Evolutionary conservation across 768 basidiomycete species (phyloP).

Genomic region (Piloderma croceum): DNA sequence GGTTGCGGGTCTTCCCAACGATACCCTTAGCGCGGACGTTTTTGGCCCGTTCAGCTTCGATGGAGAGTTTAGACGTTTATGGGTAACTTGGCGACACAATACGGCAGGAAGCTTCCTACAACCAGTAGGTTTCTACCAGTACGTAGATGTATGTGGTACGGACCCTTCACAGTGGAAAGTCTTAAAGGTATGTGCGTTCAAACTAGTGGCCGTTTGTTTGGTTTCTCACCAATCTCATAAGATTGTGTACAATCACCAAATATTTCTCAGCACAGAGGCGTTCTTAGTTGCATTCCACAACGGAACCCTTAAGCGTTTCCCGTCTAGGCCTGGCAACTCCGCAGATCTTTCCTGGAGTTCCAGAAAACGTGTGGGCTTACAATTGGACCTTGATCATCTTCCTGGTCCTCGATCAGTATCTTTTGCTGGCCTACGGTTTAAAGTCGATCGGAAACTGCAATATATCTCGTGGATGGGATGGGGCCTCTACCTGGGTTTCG

Average conservation of each 20-base stretch:
- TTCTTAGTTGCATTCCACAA: constrained; percentile 51
- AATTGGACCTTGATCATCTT: constrained; percentile 55
- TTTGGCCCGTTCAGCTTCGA: constrained; percentile 54
- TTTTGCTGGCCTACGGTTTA: constrained; percentile 54
- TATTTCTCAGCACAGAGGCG: constrained; percentile 42
- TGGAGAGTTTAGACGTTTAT: constrained; percentile 51
- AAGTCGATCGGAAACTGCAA: constrained; percentile 45
- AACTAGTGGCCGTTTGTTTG: not conserved
- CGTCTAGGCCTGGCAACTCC: constrained; percentile 24
- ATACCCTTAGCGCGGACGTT: constrained; percentile 43
- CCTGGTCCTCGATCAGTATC: constrained; percentile 60
- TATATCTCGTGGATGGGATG: constrained; percentile 70
- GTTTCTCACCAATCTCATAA: constrained; percentile 11
- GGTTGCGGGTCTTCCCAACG: constrained; percentile 37
- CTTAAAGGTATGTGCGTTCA: constrained; percentile 34
- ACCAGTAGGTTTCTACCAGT: constrained; percentile 50
- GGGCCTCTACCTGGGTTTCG: constrained; percentile 56
- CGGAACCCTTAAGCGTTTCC: constrained; percentile 43
- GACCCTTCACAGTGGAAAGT: constrained; percentile 47
- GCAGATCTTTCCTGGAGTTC: constrained; percentile 40
- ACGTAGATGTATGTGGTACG: constrained; percentile 51
- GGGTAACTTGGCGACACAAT: constrained; percentile 47
- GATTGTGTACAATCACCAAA: constrained; percentile 56
- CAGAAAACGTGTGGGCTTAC: constrained; percentile 33
- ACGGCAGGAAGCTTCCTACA: constrained; percentile 48